phyloP scores from a whole-genome alignment of 1,284 basidiomycete species.

The Ceratobasidium sp. region DNA sequence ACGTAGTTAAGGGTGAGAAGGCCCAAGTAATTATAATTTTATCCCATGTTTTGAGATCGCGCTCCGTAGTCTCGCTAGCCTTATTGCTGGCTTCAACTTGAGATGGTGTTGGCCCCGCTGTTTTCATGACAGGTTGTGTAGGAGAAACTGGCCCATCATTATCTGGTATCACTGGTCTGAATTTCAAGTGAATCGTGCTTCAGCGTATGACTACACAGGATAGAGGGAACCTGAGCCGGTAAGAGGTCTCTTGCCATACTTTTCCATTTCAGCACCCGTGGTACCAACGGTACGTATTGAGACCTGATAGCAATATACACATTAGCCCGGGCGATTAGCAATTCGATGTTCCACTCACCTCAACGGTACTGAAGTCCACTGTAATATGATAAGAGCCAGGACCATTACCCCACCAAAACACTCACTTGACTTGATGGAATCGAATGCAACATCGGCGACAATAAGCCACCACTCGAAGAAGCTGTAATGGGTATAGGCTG shows the following conservation, averaged over 20 bases:
- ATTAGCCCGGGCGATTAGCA: background rate
- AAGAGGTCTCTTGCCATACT: conserved; percentile 35
- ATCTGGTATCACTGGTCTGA: background rate
- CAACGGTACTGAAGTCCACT: conserved; percentile 61
- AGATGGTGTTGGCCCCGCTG: background rate
- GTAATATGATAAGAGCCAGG: conserved; percentile 48
- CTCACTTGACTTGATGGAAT: conserved; percentile 58
- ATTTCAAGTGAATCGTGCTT: background rate
- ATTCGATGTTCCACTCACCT: conserved; percentile 44
- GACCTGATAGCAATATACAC: background rate
- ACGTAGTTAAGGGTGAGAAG: conserved; percentile 45
- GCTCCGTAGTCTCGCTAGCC: background rate
- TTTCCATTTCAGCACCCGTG: conserved; percentile 31
- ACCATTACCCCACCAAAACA: background rate
- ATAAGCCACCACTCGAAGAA: conserved; percentile 91
- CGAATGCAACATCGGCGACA: conserved; percentile 78
- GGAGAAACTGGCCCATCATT: background rate
- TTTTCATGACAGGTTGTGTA: background rate
- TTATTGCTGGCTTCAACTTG: background rate
- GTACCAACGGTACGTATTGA: conserved; percentile 43
- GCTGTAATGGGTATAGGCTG: conserved; percentile 85
- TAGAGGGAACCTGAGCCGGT: background rate
- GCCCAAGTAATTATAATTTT: background rate
- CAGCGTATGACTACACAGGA: conserved; percentile 8
- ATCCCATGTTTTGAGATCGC: background rate